These are phyloP conservation scores for Simplicillium sp. DNA, from an alignment of 2,329 filamentous ascomycete genomes.

Conservation along the genomic window DNA sequence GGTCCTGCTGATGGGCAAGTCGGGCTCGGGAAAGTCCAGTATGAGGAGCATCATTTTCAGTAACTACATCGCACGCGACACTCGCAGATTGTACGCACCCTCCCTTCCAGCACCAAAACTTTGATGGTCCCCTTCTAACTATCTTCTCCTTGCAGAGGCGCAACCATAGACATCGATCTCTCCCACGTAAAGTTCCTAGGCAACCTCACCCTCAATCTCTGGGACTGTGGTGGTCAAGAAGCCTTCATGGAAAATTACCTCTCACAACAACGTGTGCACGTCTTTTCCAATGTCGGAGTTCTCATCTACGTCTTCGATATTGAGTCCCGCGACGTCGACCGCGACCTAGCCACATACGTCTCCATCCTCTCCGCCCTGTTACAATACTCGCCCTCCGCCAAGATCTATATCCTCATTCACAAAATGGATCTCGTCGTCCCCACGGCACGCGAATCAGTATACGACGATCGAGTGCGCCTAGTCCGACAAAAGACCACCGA, in stretches of 20 bases:
- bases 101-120: background rate
- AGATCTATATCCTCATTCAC: conserved; percentile 92
- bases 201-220: conserved; percentile 92
- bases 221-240: conserved; percentile 98
- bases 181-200: conserved; percentile 98
- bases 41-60: conserved; percentile 99
- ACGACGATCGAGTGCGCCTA: conserved; percentile 70
- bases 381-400: conserved; percentile 72
- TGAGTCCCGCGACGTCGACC: conserved; percentile 87
- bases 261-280: conserved; percentile 86
- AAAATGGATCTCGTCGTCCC: conserved; percentile 95
- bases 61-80: conserved; percentile 96
- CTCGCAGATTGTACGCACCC: conserved; percentile 58
- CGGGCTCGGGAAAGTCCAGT: conserved; percentile 92
- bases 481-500: conserved; percentile 65
- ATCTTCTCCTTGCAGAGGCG: conserved; percentile 43
- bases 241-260: conserved; percentile 99
- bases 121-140: background rate
- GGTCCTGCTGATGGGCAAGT: conserved; percentile 88
- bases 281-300: conserved; percentile 93
- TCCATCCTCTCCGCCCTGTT: conserved; percentile 81
- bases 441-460: conserved; percentile 68
- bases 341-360: conserved; percentile 85
- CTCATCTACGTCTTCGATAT: conserved; percentile 99
- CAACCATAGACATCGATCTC: conserved; percentile 96